Conservation (phyloP, 805 yeast species). For the Ogataea parapolymorpha region DNA sequence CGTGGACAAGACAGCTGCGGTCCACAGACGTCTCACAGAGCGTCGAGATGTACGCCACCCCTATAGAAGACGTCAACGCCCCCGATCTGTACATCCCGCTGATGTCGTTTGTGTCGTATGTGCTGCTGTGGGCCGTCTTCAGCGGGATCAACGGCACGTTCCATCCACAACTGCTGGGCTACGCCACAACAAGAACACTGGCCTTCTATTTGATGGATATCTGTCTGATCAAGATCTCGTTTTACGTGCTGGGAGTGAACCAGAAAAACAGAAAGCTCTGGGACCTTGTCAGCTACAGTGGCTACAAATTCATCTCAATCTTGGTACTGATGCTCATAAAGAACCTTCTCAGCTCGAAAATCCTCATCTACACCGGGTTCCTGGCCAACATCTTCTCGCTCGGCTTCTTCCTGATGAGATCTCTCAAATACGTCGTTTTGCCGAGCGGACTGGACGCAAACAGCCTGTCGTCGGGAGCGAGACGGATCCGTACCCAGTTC, state of each 20-base stretch:
- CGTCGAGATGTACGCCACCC: slow-evolving; percentile 58
- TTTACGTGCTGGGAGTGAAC: slow-evolving; percentile 71
- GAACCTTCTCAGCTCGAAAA: slow-evolving; percentile 35
- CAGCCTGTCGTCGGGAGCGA: slow-evolving; percentile 60
- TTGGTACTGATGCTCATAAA: slow-evolving; percentile 54
- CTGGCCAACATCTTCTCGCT: slow-evolving; percentile 51
- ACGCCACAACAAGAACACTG: slow-evolving; percentile 78
- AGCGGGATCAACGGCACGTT: slow-evolving; percentile 86
- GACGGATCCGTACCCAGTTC: slow-evolving; percentile 82
- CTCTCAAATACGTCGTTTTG: slow-evolving; percentile 63
- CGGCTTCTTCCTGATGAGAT: slow-evolving; percentile 66
- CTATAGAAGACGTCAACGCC: slow-evolving; percentile 84
- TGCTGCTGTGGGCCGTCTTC: slow-evolving; percentile 75
- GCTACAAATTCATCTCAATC: slow-evolving; percentile 89
- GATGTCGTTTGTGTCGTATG: slow-evolving; percentile 89
- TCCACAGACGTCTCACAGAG: slow-evolving; percentile 32
- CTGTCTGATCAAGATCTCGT: slow-evolving; percentile 69
- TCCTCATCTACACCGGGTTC: slow-evolving; percentile 36
- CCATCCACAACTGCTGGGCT: slow-evolving; percentile 90
- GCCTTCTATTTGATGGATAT: slow-evolving; percentile 81
- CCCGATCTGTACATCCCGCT: slow-evolving; percentile 95
- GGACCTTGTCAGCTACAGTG: slow-evolving; percentile 86
- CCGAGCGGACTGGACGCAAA: slow-evolving; percentile 57
- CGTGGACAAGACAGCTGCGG: slow-evolving; percentile 65
- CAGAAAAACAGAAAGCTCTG: slow-evolving; percentile 53